Percentiles rank a stretch among this genome's conserved stretches.
These are phyloP conservation scores for Triticum urartu DNA, from an alignment of 176 grass and related monocot genomes.

Conservation along the genomic window DNA sequence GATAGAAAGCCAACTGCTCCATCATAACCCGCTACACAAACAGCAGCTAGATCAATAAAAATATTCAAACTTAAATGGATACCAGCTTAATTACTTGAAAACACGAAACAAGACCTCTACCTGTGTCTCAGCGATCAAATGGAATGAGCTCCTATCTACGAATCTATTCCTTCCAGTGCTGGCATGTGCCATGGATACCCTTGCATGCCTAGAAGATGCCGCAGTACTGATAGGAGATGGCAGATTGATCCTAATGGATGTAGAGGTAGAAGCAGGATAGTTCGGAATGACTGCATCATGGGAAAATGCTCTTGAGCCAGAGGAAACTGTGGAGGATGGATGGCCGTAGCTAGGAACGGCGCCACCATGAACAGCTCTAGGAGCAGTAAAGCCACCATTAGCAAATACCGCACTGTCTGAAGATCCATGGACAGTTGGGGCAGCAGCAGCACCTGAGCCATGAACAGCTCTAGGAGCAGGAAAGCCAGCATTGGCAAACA, in stretches of 20 bases:
- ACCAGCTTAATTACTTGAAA: constrained; percentile 4
- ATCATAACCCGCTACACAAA: constrained; percentile 55
- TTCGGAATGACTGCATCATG: neutral
- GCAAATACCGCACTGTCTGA: constrained; percentile 9
- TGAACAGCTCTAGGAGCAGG: constrained; percentile 41
- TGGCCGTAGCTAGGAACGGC: constrained; percentile 10
- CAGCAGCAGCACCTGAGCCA: constrained; percentile 1
- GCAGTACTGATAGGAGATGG: constrained; percentile 23
- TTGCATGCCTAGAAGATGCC: constrained; percentile 50
- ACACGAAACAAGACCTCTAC: constrained; percentile 38
- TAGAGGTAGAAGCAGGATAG: constrained; percentile 28
- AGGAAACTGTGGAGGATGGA: constrained; percentile 22
- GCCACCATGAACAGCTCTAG: constrained; percentile 35
- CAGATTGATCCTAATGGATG: neutral
- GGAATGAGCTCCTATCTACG: constrained; percentile 37
- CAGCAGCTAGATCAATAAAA: constrained; percentile 22
- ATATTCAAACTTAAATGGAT: constrained; percentile 23
- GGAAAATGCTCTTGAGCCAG: constrained; percentile 21
- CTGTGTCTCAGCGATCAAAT: constrained; percentile 52
- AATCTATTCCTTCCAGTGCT: constrained; percentile 54
- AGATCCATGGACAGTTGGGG: constrained; percentile 34
- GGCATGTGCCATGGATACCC: constrained; percentile 23
- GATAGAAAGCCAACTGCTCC: constrained; percentile 24
- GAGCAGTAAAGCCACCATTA: constrained; percentile 41
- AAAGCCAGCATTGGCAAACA: constrained; percentile 34